Base-by-base conservation (phyloP, 805 yeast species). In the Grigorovia jiainica region DNA sequence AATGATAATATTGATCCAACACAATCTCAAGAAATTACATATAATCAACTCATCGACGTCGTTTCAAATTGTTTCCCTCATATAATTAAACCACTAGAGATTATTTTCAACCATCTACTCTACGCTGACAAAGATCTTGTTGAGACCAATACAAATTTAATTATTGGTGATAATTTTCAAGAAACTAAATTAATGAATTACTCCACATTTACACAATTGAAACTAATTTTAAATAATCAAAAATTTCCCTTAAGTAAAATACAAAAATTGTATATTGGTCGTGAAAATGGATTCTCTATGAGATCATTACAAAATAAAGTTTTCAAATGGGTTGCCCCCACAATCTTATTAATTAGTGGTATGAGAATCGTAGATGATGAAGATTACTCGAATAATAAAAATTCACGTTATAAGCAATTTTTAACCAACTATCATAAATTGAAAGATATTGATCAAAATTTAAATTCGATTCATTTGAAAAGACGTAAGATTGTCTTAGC, bases 301-400 rank as follows among this genome's bases (percentile, higher is more conserved):
- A 66, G 95, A 24, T 82, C 95, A 0, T 72, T 90, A 44, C 95
- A 89, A 61, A 73, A 81, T 43, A 85, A 80, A 47, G 82, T 82
- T 0, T 77, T 86, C 66, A 86, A 87, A 52, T 90, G 97, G 95
- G 78, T 76, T 50, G 92, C 95, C 0, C 95, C 96, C 0, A 76
- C 95, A 0, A 57, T 90, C 1, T 49, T 89, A 7, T 45, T 89
- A 0, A 66, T 90, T 0, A 72, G 76, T 3, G 97, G 97, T 0
- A 72, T 69, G 49, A 57, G 76, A 37, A 57, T 79, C 9, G 31
- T 41, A 4, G 49, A 59, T 46, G 62, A 55, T 41, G 35, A 40
- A 3, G 57, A 54, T 17, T 57, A 52, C 41, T 43, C 42, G 8
- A 38, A 39, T 6, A 45, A 34, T 17, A 66, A 52, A 44, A 66